These are phyloP conservation scores for Blastocystis sp. DNA, from an alignment of 352 stramenopile genomes.

Conservation along the genomic window DNA sequence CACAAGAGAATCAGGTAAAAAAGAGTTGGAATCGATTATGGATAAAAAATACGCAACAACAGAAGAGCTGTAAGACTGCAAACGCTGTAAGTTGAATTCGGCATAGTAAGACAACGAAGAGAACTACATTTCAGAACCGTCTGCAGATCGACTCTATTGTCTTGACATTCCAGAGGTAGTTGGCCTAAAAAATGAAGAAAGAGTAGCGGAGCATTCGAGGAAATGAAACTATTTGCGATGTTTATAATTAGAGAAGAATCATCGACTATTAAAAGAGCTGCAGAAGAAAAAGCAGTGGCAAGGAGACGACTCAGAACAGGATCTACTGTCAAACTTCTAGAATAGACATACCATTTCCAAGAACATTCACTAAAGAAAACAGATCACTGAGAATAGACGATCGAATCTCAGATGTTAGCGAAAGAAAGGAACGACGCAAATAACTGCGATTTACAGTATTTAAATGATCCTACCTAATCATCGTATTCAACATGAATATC, in stretches of 20 bases:
- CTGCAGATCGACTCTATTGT: background rate
- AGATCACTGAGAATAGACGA: background rate
- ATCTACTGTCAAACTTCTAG: background rate
- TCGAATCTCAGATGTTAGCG: background rate
- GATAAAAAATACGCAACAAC: background rate
- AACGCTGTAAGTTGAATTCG: background rate
- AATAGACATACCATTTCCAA: background rate
- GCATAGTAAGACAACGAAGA: background rate
- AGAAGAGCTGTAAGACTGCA: background rate
- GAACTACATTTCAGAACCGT: background rate
- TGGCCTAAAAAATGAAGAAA: background rate
- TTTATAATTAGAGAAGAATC: background rate
- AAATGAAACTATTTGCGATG: background rate
- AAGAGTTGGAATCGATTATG: background rate
- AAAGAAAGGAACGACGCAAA: background rate
- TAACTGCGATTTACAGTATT: background rate
- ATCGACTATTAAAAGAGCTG: background rate
- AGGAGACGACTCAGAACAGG: background rate
- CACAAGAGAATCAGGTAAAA: background rate
- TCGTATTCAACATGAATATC: constrained; percentile 28
- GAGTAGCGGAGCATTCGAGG: background rate
- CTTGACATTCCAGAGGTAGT: constrained; percentile 2
- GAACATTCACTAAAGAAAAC: background rate
- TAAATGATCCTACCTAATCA: background rate
- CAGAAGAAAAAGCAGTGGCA: background rate